A percentile compares a stretch with the other conserved stretches of the same genome.
Conservation (phyloP, 257 asterid species). For the Solanum neorickii region DNA sequence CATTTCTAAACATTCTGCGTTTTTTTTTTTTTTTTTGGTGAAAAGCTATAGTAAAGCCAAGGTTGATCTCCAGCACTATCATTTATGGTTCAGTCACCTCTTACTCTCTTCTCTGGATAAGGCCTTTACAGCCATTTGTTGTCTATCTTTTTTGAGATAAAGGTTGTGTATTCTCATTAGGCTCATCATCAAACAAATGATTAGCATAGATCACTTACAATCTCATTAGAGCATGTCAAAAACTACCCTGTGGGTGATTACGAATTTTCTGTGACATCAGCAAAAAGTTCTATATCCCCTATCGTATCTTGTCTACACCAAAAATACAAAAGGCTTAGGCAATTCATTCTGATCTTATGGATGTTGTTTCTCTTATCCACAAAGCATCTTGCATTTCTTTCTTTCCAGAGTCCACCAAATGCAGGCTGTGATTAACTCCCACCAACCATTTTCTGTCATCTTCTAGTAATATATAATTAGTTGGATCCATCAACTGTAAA, state of each 20-base stretch:
- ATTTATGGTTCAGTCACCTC: not conserved
- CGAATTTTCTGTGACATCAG: not conserved
- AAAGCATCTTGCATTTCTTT: not conserved
- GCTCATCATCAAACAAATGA: not conserved
- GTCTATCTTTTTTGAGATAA: not conserved
- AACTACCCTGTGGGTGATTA: not conserved
- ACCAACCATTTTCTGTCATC: not conserved
- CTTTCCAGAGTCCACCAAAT: not conserved
- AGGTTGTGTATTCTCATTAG: not conserved
- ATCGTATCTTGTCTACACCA: not conserved
- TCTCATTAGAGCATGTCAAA: not conserved
- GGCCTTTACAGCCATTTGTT: not conserved
- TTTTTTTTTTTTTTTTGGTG: not conserved
- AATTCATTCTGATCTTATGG: not conserved
- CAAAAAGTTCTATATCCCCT: not conserved
- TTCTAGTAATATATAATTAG: not conserved
- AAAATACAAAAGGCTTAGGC: not conserved
- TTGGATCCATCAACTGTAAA: not conserved
- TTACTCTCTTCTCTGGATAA: not conserved
- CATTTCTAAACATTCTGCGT: not conserved
- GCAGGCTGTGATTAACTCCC: not conserved
- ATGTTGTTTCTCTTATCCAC: not conserved
- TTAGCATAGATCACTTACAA: not conserved
- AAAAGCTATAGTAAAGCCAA: not conserved
- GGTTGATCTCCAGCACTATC: not conserved